phyloP scores from a whole-genome alignment of 768 basidiomycete genomes.

The Suillus bovinus region DNA sequence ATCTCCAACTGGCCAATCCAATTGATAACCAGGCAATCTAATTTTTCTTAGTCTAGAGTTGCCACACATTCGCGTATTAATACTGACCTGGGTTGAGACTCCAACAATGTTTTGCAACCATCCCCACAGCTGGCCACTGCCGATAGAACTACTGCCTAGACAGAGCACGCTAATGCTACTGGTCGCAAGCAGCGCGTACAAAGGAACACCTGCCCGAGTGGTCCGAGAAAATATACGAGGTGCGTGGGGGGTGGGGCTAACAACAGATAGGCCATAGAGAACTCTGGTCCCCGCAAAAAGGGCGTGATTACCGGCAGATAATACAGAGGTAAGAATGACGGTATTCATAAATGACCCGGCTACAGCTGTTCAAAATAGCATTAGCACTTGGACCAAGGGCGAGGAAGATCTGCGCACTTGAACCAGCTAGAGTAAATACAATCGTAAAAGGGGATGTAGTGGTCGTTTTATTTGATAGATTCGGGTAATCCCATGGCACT shows the following conservation, averaged over 20 bases:
- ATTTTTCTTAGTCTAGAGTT: not conserved
- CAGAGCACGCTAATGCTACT: conserved; percentile 76
- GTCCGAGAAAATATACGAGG: conserved; percentile 71
- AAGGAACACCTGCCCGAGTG: conserved; percentile 66
- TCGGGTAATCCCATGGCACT: conserved; percentile 80
- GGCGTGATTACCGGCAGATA: conserved; percentile 86
- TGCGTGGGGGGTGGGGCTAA: conserved; percentile 57
- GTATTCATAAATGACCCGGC: conserved; percentile 88
- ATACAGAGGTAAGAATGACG: conserved; percentile 77
- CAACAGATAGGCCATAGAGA: conserved; percentile 68
- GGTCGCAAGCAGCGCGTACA: conserved; percentile 67
- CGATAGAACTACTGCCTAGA: conserved; percentile 75
- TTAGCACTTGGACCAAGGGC: not conserved
- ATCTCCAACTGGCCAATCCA: conserved; percentile 80
- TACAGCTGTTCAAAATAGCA: conserved; percentile 40
- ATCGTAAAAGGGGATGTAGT: conserved; percentile 90
- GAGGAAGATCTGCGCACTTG: conserved; percentile 44
- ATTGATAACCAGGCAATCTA: conserved; percentile 90
- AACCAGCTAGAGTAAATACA: conserved; percentile 75
- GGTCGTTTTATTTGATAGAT: conserved; percentile 65
- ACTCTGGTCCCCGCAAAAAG: conserved; percentile 85
- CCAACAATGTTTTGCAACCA: conserved; percentile 91
- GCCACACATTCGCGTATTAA: not conserved
- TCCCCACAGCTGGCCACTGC: conserved; percentile 73
- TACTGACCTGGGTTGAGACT: conserved; percentile 75